Evolutionary conservation across 176 grass and related monocot genomes (phyloP), one percentile per base, ranked within the genome.

Genomic region (Aegilops umbellulata): DNA sequence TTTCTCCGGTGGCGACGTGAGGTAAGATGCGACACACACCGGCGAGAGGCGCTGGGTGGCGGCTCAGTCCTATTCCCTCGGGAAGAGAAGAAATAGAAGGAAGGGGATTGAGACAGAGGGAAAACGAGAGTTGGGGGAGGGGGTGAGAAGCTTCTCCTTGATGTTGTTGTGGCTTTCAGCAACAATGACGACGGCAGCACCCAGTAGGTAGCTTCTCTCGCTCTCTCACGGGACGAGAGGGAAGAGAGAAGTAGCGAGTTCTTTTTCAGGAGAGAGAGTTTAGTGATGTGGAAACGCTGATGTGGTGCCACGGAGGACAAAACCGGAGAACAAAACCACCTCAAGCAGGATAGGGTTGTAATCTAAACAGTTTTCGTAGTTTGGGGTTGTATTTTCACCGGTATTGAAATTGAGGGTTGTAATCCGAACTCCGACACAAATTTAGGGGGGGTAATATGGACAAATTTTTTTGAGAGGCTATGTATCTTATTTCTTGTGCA

Each of bases 401-500:
- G 61, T 27, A 64, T 64, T 64, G 12, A 5, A 64, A 13, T 27
- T 64, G 24, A 64, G 62, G 62, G 25, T 15, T 14, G 62, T 29
- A 65, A 65, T 65, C 25, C 26, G 24, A 65, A 29, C 62, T 65
- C 12, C 62, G 29, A 14, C 62, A 27, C 62, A 65, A 65, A 27
- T 65, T 63, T 65, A 65, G 20, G 25, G 62, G 62, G 62, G 12
- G 13, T 65, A 65, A 27, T 65, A 29, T 65, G 6, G 34, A 60
- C 7, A 15, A 53, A 2, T 53, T 19, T 53, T 15, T 46, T 39
- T 60, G 5, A 57, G 38, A 60, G 34, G 4, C 36, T 44, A 76
- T 60, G 47, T 38, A 75, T 83, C 79, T 91, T 78, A 81, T 32
- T 20, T 74, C 49, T 78, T 85, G 25, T 78, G 30, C 69, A 29